phyloP scores from a whole-genome alignment of 179 eudicot species.

The Monotropa hypopitys region DNA sequence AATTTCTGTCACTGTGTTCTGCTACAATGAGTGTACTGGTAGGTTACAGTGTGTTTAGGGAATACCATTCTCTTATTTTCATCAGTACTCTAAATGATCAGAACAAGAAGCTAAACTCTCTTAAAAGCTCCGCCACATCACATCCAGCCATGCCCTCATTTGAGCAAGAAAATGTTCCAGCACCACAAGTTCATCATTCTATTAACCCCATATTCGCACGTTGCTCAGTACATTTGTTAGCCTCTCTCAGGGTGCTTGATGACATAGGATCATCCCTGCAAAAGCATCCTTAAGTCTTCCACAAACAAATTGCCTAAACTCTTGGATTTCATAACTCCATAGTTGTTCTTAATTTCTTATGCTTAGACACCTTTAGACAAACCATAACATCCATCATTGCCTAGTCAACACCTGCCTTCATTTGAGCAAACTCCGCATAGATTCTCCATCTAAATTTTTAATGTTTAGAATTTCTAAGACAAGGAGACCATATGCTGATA shows the following conservation, averaged over 20 bases:
- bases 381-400: background rate
- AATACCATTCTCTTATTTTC: background rate
- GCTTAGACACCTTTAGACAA: background rate
- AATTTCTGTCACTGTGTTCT: background rate
- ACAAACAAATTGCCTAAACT: background rate
- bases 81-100: background rate
- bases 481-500: background rate
- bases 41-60: background rate
- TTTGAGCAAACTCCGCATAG: background rate
- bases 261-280: background rate
- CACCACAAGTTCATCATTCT: background rate
- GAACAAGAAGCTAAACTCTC: background rate
- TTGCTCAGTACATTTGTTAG: background rate
- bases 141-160: background rate
- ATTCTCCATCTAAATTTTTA: background rate
- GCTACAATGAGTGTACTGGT: too few relatives aligned
- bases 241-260: background rate
- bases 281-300: background rate
- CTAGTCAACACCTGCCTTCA: background rate
- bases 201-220: background rate
- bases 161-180: background rate
- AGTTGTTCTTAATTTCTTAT: background rate
- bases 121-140: background rate
- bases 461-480: background rate
- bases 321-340: background rate